Conservation (phyloP, 2,329 filamentous ascomycete genomes). For the Exophiala viscosa region DNA sequence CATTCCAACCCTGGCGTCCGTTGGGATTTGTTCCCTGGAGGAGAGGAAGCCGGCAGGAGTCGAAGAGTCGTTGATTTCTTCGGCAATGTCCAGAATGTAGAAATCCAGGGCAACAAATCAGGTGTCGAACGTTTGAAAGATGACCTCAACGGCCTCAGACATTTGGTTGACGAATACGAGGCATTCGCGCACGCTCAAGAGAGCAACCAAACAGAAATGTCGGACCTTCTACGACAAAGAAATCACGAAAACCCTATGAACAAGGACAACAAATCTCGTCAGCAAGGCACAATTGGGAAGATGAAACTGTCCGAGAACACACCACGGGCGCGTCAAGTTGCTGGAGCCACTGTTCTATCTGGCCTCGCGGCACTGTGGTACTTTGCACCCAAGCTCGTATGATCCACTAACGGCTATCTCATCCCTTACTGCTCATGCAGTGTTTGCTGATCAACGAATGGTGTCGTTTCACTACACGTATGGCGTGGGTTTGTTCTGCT, state of each 20-base stretch:
- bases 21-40: conserved; percentile 91
- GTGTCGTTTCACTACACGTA: conserved; percentile 1
- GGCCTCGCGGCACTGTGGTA: conserved; percentile 32
- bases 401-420: not conserved
- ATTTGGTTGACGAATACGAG: conserved; percentile 51
- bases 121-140: conserved; percentile 55
- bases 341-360: conserved; percentile 29
- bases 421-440: not conserved
- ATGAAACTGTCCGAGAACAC: conserved; percentile 22
- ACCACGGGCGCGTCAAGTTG: conserved; percentile 28
- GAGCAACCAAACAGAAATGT: conserved; percentile 22
- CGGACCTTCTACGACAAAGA: conserved; percentile 9
- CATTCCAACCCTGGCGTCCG: conserved; percentile 87
- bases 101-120: conserved; percentile 67
- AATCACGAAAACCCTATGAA: conserved; percentile 4
- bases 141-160: conserved; percentile 70
- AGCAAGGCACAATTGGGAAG: conserved; percentile 11
- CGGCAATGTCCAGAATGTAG: conserved; percentile 92
- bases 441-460: not conserved
- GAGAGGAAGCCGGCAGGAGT: conserved; percentile 70
- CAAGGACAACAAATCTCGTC: conserved; percentile 1
- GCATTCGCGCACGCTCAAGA: conserved; percentile 24
- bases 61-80: conserved; percentile 95
- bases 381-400: conserved; percentile 27
- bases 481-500: conserved; percentile 10